phyloP scores from a whole-genome alignment of 495 filamentous ascomycete species.

The Saxophila tyrrhenica region DNA sequence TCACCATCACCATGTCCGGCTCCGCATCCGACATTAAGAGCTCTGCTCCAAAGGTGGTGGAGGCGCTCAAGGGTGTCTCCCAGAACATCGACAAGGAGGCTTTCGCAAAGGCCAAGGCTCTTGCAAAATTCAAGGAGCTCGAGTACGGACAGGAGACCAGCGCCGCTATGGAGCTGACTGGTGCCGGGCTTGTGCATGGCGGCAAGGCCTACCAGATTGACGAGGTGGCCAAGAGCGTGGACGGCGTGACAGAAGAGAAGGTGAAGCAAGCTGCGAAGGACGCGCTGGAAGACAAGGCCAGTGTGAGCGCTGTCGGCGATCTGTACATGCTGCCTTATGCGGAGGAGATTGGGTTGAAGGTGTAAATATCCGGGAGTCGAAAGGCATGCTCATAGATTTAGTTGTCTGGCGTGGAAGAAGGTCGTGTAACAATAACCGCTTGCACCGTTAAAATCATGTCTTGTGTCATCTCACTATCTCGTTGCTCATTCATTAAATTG shows the following conservation, averaged over 20 bases:
- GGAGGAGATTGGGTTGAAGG: conserved; percentile 84
- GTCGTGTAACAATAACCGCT: neutral
- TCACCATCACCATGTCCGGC: conserved; percentile 69
- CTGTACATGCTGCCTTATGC: conserved; percentile 80
- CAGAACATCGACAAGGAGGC: conserved; percentile 62
- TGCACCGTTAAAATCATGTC: neutral
- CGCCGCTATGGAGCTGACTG: conserved; percentile 58
- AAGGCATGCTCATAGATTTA: conserved; percentile 4
- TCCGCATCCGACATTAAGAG: conserved; percentile 53
- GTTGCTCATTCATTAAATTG: too few species aligned
- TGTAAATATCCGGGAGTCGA: conserved; percentile 45
- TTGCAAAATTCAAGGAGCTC: conserved; percentile 87
- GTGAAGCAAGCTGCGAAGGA: conserved; percentile 80
- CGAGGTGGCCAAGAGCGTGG: conserved; percentile 66
- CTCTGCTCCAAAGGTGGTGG: conserved; percentile 53
- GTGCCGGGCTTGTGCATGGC: conserved; percentile 64
- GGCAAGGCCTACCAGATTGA: conserved; percentile 78
- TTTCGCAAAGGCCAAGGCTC: conserved; percentile 78
- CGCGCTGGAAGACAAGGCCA: conserved; percentile 77
- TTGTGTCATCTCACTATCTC: neutral
- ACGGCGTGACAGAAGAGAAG: conserved; percentile 68
- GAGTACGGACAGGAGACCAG: conserved; percentile 65
- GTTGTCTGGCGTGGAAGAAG: conserved; percentile 2
- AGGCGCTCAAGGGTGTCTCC: conserved; percentile 67
- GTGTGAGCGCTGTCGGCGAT: conserved; percentile 79